Evolutionary conservation across 306 rosid species (phyloP).

Genomic region (Ziziphus jujuba): DNA sequence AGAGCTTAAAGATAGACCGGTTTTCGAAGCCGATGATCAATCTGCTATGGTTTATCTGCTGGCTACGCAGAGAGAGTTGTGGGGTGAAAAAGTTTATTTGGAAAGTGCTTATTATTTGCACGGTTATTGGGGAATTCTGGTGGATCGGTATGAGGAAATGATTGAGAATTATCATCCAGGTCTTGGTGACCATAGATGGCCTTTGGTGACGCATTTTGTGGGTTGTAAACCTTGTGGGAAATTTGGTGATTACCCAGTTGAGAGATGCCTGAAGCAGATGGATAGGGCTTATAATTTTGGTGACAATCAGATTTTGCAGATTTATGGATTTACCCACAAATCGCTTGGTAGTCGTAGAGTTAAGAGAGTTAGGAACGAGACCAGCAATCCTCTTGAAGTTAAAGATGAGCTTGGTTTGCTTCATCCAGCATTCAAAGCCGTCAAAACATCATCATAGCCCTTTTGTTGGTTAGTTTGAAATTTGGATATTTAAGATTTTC

Average conservation of each 20-base stretch:
- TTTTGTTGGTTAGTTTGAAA: background rate
- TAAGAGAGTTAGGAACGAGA: slow-evolving; percentile 70
- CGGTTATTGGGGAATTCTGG: slow-evolving; percentile 92
- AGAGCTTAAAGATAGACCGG: slow-evolving; percentile 67
- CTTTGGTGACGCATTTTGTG: slow-evolving; percentile 88
- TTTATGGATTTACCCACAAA: slow-evolving; percentile 76
- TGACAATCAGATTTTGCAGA: slow-evolving; percentile 82
- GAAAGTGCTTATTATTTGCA: slow-evolving; percentile 72
- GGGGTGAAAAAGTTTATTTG: slow-evolving; percentile 79
- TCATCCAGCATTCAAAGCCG: slow-evolving; percentile 71
- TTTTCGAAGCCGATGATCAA: slow-evolving; percentile 87
- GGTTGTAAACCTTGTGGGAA: slow-evolving; percentile 96
- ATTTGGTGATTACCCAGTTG: slow-evolving; percentile 85
- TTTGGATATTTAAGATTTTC: background rate
- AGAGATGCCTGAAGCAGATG: slow-evolving; percentile 84
- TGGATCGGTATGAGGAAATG: slow-evolving; percentile 79
- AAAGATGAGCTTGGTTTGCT: slow-evolving; percentile 80
- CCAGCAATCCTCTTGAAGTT: slow-evolving; percentile 60
- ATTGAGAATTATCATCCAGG: slow-evolving; percentile 79
- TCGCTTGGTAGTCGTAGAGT: slow-evolving; percentile 61
- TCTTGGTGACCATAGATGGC: slow-evolving; percentile 87
- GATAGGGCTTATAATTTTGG: slow-evolving; percentile 86
- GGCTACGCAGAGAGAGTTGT: slow-evolving; percentile 46
- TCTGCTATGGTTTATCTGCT: slow-evolving; percentile 80
- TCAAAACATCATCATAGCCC: slow-evolving; percentile 35